Evolutionary conservation across 148 eudicot genomes (phyloP).

Genomic region (Selenicereus undatus): DNA sequence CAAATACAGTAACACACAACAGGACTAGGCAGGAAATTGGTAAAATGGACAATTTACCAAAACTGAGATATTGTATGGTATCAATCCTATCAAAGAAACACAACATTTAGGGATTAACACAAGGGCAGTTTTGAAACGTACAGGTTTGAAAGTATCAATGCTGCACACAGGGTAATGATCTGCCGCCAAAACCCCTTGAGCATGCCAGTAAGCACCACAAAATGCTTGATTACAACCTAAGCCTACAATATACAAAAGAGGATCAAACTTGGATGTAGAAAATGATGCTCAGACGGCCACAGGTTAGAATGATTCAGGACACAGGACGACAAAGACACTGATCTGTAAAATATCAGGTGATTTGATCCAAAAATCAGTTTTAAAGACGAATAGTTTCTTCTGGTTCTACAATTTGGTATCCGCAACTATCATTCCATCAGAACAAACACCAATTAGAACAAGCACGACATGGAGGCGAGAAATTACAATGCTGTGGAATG

Average conservation of each 20-base stretch:
- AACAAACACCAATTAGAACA: neutral
- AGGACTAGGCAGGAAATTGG: neutral
- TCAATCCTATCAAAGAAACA: neutral
- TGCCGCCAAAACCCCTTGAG: constrained; percentile 38
- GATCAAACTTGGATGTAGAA: neutral
- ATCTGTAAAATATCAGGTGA: neutral
- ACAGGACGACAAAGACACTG: neutral
- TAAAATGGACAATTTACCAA: neutral
- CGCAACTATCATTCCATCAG: neutral
- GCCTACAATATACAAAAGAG: constrained; percentile 42
- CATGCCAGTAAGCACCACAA: constrained; percentile 90
- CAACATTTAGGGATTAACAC: neutral
- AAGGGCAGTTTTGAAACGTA: constrained; percentile 31
- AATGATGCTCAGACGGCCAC: neutral
- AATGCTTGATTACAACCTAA: constrained; percentile 87
- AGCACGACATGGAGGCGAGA: neutral
- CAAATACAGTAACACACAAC: too few species aligned
- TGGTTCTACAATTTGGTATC: neutral
- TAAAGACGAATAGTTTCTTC: neutral
- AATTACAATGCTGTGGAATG: constrained; percentile 75
- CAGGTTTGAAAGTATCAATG: constrained; percentile 67
- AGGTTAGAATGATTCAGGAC: neutral
- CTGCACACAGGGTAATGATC: constrained; percentile 55
- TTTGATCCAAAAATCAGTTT: constrained; percentile 4
- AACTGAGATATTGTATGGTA: neutral